Evolutionary conservation across 2,329 filamentous ascomycete genomes (phyloP), one percentile per base, ranked within the genome.

Genomic region (Phialocephala subalpina): DNA sequence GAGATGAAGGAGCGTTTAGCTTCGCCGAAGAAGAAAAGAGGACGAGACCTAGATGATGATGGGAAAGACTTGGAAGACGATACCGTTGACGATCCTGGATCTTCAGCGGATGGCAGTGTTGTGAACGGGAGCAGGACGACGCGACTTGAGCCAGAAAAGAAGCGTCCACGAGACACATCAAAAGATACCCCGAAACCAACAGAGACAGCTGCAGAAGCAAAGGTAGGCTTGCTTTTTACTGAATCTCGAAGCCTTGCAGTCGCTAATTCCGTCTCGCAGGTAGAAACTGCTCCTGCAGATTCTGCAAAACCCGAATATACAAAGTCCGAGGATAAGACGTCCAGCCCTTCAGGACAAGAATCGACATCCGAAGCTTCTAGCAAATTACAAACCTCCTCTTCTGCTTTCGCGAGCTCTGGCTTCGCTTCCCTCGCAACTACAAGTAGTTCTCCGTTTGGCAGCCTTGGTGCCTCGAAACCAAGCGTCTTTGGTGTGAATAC

Each of bases 351-450:
- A 42, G 66, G 70, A 27, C 62, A 60, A 60, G 63, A 62, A 40
- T 63, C 38, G 3, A 20, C 63, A 22, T 25, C 63, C 47, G 65
- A 71, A 52, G 42, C 69, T 11, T 55, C 66, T 42, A 67, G 75
- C 69, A 73, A 76, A 77, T 58, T 77, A 76, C 58, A 78, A 73
- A 85, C 87, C 20, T 87, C 90, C 7, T 68, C 82, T 14, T 86
- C 86, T 11, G 87, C 89, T 6, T 94, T 94, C 76, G 87, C 87
- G 25, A 83, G 83, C 57, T 94, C 91, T 2, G 87, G 85, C 20
- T 89, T 94, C 74, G 86, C 89, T 60, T 87, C 89, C 60, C 86
- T 93, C 63, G 84, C 90, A 8, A 80, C 85, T 27, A 84, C 86
- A 5, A 81, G 82, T 42, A 80, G 85, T 29, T 93, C 90, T 3